These are phyloP conservation scores for Gardenia jasminoides DNA, from an alignment of 257 asterid species.

Conservation along the genomic window DNA sequence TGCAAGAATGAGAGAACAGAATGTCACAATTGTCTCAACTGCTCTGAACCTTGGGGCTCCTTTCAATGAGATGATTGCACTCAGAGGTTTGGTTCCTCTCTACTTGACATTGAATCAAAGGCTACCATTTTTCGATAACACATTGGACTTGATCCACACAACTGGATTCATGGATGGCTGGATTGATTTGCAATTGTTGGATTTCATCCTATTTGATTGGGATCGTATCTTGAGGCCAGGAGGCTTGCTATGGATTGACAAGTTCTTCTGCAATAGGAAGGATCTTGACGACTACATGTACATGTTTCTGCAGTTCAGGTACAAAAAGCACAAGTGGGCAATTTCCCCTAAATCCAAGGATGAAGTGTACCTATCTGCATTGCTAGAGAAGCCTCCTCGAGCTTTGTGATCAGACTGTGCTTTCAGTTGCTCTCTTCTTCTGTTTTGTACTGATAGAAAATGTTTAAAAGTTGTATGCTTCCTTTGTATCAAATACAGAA, in stretches of 20 bases:
- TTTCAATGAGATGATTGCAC: constrained; percentile 75
- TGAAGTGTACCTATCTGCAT: constrained; percentile 78
- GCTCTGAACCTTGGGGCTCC: constrained; percentile 90
- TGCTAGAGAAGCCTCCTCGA: constrained; percentile 88
- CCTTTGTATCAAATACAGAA: neutral
- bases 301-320: constrained; percentile 89
- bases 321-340: constrained; percentile 77
- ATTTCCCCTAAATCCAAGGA: constrained; percentile 73
- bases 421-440: neutral
- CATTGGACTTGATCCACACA: constrained; percentile 84
- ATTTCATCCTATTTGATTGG: constrained; percentile 86
- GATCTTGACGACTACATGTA: constrained; percentile 80
- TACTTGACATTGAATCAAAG: constrained; percentile 76
- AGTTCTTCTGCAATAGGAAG: constrained; percentile 76
- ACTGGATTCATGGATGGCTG: constrained; percentile 88
- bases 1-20: constrained; percentile 78
- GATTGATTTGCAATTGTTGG: constrained; percentile 75
- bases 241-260: constrained; percentile 78
- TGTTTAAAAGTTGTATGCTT: neutral
- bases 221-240: constrained; percentile 87
- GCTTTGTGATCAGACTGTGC: constrained; percentile 34
- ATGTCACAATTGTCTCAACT: constrained; percentile 65
- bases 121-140: constrained; percentile 86
- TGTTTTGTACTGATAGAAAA: neutral
- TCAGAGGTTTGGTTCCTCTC: constrained; percentile 74